phyloP scores from a whole-genome alignment of 2,329 filamentous ascomycete genomes.

The Cordyceps tenuipes region DNA sequence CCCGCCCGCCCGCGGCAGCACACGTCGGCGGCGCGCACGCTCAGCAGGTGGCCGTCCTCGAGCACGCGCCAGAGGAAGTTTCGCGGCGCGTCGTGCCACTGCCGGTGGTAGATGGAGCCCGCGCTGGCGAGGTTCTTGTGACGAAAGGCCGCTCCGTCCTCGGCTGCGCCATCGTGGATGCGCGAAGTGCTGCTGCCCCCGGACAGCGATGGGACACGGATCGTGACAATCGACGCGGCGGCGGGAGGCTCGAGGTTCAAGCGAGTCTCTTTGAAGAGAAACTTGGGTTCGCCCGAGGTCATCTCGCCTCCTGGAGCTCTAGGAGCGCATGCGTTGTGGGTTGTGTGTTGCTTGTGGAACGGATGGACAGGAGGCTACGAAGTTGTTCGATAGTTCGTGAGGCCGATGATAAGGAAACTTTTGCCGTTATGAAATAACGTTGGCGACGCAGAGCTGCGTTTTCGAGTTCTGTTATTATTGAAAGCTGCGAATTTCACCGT shows the following conservation, averaged over 20 bases:
- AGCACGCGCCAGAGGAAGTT: constrained; percentile 88
- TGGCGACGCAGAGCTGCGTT: background rate
- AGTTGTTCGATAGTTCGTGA: constrained; percentile 8
- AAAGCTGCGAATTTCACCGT: constrained; percentile 7
- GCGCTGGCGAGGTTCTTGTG: constrained; percentile 65
- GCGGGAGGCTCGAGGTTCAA: constrained; percentile 71
- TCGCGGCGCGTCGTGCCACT: constrained; percentile 65
- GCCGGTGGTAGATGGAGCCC: constrained; percentile 77
- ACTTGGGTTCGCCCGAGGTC: constrained; percentile 53
- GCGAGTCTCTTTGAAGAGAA: constrained; percentile 79
- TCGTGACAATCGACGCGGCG: constrained; percentile 59
- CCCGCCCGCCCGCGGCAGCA: constrained; percentile 56
- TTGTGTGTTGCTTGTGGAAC: background rate
- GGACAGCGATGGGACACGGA: constrained; percentile 54
- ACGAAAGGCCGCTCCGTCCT: constrained; percentile 69
- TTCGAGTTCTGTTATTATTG: background rate
- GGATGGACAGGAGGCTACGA: too few relatives aligned
- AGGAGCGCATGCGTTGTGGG: background rate
- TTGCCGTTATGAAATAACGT: background rate
- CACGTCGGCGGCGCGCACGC: constrained; percentile 76
- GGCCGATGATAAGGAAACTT: constrained; percentile 14
- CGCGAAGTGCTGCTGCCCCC: constrained; percentile 33
- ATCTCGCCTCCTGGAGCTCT: constrained; percentile 49
- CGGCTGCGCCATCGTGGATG: constrained; percentile 33
- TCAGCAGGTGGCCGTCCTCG: constrained; percentile 69